phyloP scores from a whole-genome alignment of 2,329 filamentous ascomycete species.

The Penicillium sp. region DNA sequence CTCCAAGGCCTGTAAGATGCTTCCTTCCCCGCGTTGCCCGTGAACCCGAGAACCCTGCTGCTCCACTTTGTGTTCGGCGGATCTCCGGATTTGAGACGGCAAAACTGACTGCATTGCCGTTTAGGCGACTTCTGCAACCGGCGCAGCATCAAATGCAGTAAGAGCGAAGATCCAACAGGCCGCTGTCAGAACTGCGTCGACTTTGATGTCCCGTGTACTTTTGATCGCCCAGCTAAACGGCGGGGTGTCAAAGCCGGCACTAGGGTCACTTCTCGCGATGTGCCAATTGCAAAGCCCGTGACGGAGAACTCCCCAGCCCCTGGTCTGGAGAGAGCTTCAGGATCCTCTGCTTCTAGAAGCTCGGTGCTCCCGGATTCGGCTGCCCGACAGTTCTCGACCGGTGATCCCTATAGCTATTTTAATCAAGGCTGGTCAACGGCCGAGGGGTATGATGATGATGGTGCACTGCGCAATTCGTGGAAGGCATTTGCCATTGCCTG shows the following conservation, averaged over 20 bases:
- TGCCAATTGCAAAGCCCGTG: slow-evolving; percentile 1
- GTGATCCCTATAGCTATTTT: slow-evolving; percentile 20
- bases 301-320: slow-evolving; percentile 2
- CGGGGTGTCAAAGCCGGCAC: slow-evolving; percentile 29
- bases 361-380: slow-evolving; percentile 14
- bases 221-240: slow-evolving; percentile 43
- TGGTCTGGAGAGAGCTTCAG: slow-evolving; percentile 9
- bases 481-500: slow-evolving; percentile 40
- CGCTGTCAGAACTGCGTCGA: slow-evolving; percentile 50
- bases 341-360: slow-evolving; percentile 17
- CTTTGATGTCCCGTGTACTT: slow-evolving; percentile 49
- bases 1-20: slow-evolving; percentile 24
- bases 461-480: slow-evolving; percentile 34
- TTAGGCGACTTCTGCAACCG: slow-evolving; percentile 49
- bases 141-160: slow-evolving; percentile 45
- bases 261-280: slow-evolving; percentile 8
- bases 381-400: slow-evolving; percentile 12
- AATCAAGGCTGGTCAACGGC: slow-evolving; percentile 15
- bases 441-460: slow-evolving; percentile 21
- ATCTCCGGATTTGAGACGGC: slow-evolving; percentile 1
- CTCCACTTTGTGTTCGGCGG: slow-evolving; percentile 11
- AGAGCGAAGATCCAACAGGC: slow-evolving; percentile 31
- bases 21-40: neutral
- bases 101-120: slow-evolving; percentile 7
- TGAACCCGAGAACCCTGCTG: neutral